Conservation (phyloP, 306 rosid species). For the Vicia sativa region DNA sequence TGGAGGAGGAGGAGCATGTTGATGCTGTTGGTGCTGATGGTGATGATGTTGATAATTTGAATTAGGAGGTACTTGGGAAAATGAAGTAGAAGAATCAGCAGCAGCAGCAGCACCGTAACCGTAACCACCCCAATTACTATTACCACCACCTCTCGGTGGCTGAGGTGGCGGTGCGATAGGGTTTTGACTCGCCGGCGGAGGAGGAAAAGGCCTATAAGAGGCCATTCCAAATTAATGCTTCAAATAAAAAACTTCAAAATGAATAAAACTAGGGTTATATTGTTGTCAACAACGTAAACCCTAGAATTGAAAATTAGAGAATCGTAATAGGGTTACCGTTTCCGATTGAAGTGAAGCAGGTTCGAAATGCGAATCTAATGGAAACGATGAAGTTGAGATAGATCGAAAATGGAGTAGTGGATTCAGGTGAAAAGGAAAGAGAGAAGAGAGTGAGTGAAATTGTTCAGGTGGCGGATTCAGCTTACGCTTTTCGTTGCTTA, state of each 20-base stretch:
- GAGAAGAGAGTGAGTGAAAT: not conserved
- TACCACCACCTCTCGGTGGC: constrained; percentile 52
- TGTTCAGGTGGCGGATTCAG: not conserved
- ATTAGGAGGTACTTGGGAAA: constrained; percentile 58
- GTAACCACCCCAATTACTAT: constrained; percentile 65
- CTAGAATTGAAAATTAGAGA: constrained; percentile 3
- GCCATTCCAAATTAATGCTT: constrained; percentile 56
- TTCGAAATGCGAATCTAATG: not conserved
- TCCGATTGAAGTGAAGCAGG: not conserved
- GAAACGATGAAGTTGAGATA: not conserved
- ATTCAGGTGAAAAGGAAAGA: not conserved
- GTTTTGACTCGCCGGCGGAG: constrained; percentile 70
- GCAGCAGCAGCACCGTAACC: no score
- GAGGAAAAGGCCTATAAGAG: constrained; percentile 90
- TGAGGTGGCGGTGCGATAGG: constrained; percentile 49
- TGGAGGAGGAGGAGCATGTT: constrained; percentile 56
- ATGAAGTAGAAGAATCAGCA: constrained; percentile 56
- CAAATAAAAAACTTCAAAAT: not conserved
- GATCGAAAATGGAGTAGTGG: not conserved
- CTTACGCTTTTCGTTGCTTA: not conserved
- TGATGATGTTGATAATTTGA: constrained; percentile 50
- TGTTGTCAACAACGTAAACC: constrained; percentile 8
- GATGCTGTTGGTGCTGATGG: constrained; percentile 19
- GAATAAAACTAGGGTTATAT: constrained; percentile 23
- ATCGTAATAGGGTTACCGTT: not conserved